Conservation (phyloP, 1,284 basidiomycete species). For the Tetrapyrgos nigripes region DNA sequence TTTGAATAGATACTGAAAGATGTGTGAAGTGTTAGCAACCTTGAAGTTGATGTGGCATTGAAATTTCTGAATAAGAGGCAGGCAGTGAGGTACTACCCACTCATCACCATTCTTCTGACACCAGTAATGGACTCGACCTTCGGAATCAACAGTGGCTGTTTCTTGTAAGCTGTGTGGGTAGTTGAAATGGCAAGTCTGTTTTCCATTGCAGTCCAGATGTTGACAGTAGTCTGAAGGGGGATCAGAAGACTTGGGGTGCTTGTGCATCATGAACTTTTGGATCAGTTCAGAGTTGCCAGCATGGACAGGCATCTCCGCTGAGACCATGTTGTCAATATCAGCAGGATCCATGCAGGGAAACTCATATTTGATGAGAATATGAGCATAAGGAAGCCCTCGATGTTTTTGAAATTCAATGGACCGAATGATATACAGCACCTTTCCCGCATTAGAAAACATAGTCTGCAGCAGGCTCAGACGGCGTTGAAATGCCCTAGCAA, state of each 20-base stretch:
- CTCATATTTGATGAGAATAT: slow-evolving; percentile 38
- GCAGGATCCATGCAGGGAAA: slow-evolving; percentile 1
- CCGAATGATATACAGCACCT: slow-evolving; percentile 32
- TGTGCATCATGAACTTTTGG: slow-evolving; percentile 36
- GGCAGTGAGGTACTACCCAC: too few relatives aligned
- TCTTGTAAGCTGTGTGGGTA: too few relatives aligned
- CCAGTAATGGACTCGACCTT: too few relatives aligned
- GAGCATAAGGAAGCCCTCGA: slow-evolving; percentile 41
- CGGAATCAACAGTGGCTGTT: too few relatives aligned
- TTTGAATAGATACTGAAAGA: slow-evolving; percentile 2
- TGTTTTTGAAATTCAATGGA: slow-evolving; percentile 47
- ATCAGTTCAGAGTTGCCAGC: slow-evolving; percentile 28
- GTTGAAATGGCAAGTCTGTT: too few relatives aligned
- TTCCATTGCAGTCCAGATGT: too few relatives aligned
- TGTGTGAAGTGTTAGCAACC: too few relatives aligned
- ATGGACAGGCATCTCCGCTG: slow-evolving; percentile 37
- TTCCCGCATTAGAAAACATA: slow-evolving; percentile 31
- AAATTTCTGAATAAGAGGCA: too few relatives aligned
- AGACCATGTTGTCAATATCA: slow-evolving; percentile 37
- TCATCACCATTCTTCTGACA: too few relatives aligned
- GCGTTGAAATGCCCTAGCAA: slow-evolving; percentile 40
- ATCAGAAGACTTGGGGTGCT: slow-evolving; percentile 23
- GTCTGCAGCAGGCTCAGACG: slow-evolving; percentile 29
- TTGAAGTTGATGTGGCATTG: too few relatives aligned
- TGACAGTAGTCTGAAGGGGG: too few relatives aligned